Conservation (phyloP, 257 asterid genomes). For the Craterostigma plantagineum region DNA sequence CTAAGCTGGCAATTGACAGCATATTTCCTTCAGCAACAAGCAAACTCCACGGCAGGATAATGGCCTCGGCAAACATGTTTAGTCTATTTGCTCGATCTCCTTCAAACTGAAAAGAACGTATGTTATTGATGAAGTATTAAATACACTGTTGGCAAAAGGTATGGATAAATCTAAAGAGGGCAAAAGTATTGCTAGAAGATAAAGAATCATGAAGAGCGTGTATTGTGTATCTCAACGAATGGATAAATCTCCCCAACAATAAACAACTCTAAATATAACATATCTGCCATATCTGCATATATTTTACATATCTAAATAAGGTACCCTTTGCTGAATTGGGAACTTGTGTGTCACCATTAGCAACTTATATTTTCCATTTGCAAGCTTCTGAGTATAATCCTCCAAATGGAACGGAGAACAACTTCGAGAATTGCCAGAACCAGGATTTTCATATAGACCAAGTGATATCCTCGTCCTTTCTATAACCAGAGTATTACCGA, state of each 20-base stretch:
- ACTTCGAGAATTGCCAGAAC: conserved; percentile 18
- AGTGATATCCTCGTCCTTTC: conserved; percentile 23
- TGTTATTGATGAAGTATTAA: too few relatives aligned
- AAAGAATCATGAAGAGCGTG: conserved; percentile 7
- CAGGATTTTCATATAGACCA: conserved; percentile 24
- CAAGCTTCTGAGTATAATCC: conserved; percentile 25
- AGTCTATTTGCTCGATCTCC: conserved; percentile 33
- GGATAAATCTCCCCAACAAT: conserved; percentile 1
- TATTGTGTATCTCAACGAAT: not conserved
- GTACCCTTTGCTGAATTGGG: conserved; percentile 57
- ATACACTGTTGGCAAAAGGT: too few relatives aligned
- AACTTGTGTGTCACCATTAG: conserved; percentile 61
- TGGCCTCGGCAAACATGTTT: conserved; percentile 54
- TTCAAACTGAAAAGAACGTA: conserved; percentile 22
- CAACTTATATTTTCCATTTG: conserved; percentile 50
- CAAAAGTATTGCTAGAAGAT: conserved; percentile 1
- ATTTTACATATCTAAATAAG: too few relatives aligned
- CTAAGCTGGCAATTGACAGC: conserved; percentile 10
- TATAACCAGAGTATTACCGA: conserved; percentile 17
- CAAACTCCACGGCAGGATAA: conserved; percentile 72
- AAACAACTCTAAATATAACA: too few relatives aligned
- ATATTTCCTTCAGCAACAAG: conserved; percentile 27
- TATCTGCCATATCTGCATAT: too few relatives aligned
- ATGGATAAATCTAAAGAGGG: too few relatives aligned
- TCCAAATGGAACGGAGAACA: conserved; percentile 19